Base-by-base conservation (phyloP, 352 stramenopile species). In the Phytopythium sindhum region DNA sequence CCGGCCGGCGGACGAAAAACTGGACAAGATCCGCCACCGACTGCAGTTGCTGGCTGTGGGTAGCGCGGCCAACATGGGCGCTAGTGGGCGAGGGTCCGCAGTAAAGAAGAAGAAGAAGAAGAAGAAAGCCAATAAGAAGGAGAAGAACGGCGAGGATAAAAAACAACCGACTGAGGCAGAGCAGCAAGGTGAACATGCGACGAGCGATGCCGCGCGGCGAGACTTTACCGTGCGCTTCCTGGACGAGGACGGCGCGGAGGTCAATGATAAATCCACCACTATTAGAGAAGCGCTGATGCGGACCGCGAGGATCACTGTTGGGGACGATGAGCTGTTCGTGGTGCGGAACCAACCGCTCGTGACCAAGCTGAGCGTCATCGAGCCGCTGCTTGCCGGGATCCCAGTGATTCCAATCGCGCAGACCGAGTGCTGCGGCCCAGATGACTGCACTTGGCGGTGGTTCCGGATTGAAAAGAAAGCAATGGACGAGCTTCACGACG, bases 381-480 rank as follows among this genome's bases (percentile, higher is more conserved):
- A 81, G n/a, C 75, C 84, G 0, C 42, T 92, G 5, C 59, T 90
- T 10, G 70, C 60, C 19, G 80, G 73, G 4, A 78, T 88, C 12
- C 63, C 81, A 17, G 54, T 89, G 3, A 50, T 76, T 23, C 85
- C 85, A 11, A 37, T 88, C 11, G 64, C 73, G 0, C 61, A 85
- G 35, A 82, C 82, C 11, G 72, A 91, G 42, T 94, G 91, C 66
- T 92, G 81, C 55, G 60, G 57, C 19, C 68, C 73, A 0, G 75
- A 89, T 23, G 78, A 90, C 17, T 94, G 85, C 52, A 59, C 28
- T 2, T 94, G 85, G 85, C 60, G 57, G 12, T 94, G 85, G 85
- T 75, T 75, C 69, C 79, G 74, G 21, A 48, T 89, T 4, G 42
- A 64, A 4, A 24, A 14, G 0, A 37, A 42, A 8, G n/a, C 14